These are phyloP conservation scores for Ulota crispa DNA, from an alignment of 225 moss, liverwort and hornwort genomes.

Conservation along the genomic window DNA sequence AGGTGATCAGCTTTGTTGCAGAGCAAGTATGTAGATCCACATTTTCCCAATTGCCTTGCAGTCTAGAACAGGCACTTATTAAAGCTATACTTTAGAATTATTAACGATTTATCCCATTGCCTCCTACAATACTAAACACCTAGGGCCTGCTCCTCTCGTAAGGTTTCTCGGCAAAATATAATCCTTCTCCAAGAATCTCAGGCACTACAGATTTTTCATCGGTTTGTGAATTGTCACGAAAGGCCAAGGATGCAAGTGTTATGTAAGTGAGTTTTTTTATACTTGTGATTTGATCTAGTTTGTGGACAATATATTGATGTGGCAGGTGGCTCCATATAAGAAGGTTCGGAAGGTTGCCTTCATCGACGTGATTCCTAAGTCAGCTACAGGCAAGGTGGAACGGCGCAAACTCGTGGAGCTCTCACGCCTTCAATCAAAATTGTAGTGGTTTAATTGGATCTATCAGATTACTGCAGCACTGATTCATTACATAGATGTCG, in stretches of 20 bases:
- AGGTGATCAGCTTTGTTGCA: conserved; percentile 44
- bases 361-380: conserved; percentile 44
- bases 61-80: background rate
- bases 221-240: background rate
- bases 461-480: background rate
- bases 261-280: background rate
- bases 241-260: background rate
- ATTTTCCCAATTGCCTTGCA: background rate
- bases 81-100: background rate
- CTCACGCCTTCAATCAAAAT: conserved; percentile 41
- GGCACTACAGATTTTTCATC: background rate
- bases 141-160: background rate
- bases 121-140: background rate
- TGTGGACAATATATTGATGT: conserved; percentile 6
- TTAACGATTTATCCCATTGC: background rate
- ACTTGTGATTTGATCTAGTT: background rate
- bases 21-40: conserved; percentile 31
- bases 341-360: conserved; percentile 50
- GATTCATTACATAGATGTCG: background rate
- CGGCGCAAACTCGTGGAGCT: conserved; percentile 48
- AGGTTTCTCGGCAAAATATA: background rate
- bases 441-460: conserved; percentile 15
- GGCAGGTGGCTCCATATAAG: conserved; percentile 52
- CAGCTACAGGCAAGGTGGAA: conserved; percentile 41
- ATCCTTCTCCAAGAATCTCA: background rate